Evolutionary conservation across 441 rosid species (phyloP), one percentile per base, ranked within the genome.

Genomic region (Corymbia citriodora): DNA sequence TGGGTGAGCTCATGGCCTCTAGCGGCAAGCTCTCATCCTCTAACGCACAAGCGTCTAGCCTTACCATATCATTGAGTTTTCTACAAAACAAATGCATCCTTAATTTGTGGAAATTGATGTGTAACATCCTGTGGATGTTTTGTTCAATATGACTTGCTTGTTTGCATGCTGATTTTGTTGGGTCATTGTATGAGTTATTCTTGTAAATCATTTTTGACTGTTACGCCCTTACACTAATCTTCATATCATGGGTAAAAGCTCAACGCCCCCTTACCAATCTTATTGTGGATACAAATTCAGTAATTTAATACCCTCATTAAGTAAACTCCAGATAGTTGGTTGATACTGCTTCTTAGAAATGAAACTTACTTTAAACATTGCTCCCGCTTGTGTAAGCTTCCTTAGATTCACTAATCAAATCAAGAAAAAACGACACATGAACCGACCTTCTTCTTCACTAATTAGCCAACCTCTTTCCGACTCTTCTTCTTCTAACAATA

Each of bases 91-190:
- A 40, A 40, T 4, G 5, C 45, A 40, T 40, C 45, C 1, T 40
- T 31, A 31, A 8, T 68, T n/a, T n/a, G 74, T 68, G 74, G 40
- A 15, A 31, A n/a, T 31, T 68, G 40, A 31, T 68, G 19, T 16
- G 11, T 8, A 11, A 31, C 33, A 0, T 68, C 40, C 0, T 0
- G 21, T n/a, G 2, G 40, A 31, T 31, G 33, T 31, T 68, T 68
- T 8, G 21, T 31, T 68, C 33, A 40, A 15, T n/a, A 31, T 0
- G 74, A 68, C 40, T 31, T 5, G 0, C 6, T 68, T 16, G 74
- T 15, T 68, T 6, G 0, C 40, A 8, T 68, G 19, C 74, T n/a
- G 3, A n/a, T 10, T 31, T 31, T n/a, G 21, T n/a, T 6, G 1
- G 12, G 2, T 31, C 21, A 8, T 18, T 31, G 31, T 33, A 68